Conservation (phyloP, 2,329 filamentous ascomycete genomes). For the Ophioceras dolichostomum region DNA sequence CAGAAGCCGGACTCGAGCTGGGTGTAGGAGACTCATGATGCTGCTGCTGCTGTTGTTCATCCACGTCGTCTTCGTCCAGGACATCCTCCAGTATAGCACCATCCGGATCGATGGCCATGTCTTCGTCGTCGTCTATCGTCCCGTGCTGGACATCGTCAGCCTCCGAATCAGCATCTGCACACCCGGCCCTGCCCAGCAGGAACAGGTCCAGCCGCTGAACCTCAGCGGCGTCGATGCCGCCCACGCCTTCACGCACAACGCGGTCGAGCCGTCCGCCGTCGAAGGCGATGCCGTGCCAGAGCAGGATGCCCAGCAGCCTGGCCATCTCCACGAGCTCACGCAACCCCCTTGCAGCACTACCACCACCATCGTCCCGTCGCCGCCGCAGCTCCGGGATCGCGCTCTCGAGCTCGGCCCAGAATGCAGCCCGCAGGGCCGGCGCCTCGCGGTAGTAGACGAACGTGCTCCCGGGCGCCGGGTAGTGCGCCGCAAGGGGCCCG, state of each 20-base stretch:
- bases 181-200: slow-evolving; percentile 1
- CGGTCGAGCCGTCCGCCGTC: slow-evolving; percentile 47
- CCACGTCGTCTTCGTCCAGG: slow-evolving; percentile 1
- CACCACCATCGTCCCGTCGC: no score
- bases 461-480: slow-evolving; percentile 11
- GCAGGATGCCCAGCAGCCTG: slow-evolving; percentile 38
- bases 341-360: no score
- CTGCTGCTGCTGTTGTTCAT: background rate
- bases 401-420: slow-evolving; percentile 32
- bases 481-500: background rate
- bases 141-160: background rate
- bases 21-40: background rate
- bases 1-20: background rate
- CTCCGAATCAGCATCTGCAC: background rate
- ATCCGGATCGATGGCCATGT: background rate
- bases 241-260: slow-evolving; percentile 41
- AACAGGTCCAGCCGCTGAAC: slow-evolving; percentile 33
- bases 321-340: slow-evolving; percentile 26
- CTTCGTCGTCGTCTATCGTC: background rate
- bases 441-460: slow-evolving; percentile 33
- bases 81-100: slow-evolving; percentile 1
- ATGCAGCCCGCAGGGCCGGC: slow-evolving; percentile 26
- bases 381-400: slow-evolving; percentile 21
- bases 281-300: slow-evolving; percentile 54
- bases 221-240: slow-evolving; percentile 36